A percentile compares a stretch with the other conserved stretches of the same genome.
Conservation (phyloP, 306 rosid genomes). For the Morella rubra region DNA sequence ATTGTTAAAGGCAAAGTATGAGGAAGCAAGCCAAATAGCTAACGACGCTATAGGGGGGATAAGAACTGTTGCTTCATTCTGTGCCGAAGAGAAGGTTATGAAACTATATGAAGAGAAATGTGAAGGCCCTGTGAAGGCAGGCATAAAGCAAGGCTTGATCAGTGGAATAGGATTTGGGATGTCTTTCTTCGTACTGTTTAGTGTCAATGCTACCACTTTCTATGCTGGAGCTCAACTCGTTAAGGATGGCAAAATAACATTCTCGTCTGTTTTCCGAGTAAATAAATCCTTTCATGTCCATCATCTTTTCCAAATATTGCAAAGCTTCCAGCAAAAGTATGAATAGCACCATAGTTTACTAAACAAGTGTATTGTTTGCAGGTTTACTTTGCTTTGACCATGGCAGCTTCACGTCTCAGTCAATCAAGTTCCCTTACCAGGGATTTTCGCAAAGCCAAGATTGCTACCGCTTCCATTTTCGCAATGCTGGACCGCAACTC, state of each 20-base stretch:
- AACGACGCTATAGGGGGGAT: slow-evolving; percentile 54
- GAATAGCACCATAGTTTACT: background rate
- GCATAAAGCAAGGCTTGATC: slow-evolving; percentile 69
- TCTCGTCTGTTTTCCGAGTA: slow-evolving; percentile 69
- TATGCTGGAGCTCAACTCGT: slow-evolving; percentile 77
- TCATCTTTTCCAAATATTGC: background rate
- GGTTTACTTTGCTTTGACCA: slow-evolving; percentile 83
- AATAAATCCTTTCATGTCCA: background rate
- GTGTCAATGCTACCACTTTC: slow-evolving; percentile 72
- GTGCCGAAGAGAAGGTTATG: slow-evolving; percentile 64
- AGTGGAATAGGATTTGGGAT: slow-evolving; percentile 79
- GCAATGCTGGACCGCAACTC: slow-evolving; percentile 55
- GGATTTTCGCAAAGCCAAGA: slow-evolving; percentile 62
- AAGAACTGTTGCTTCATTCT: slow-evolving; percentile 62
- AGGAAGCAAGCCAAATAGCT: slow-evolving; percentile 63
- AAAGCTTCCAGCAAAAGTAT: background rate
- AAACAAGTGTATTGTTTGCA: slow-evolving; percentile 29
- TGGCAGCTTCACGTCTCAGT: slow-evolving; percentile 71
- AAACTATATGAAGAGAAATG: slow-evolving; percentile 50
- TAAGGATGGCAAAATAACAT: slow-evolving; percentile 44
- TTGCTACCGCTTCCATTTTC: slow-evolving; percentile 66
- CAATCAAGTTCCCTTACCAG: slow-evolving; percentile 59
- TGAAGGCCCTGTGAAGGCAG: slow-evolving; percentile 71
- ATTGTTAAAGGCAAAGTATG: slow-evolving; percentile 44
- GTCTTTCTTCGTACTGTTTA: slow-evolving; percentile 61